Evolutionary conservation across 2,329 filamentous ascomycete species (phyloP).

Genomic region (Paecilomyces dactylethromorphus): DNA sequence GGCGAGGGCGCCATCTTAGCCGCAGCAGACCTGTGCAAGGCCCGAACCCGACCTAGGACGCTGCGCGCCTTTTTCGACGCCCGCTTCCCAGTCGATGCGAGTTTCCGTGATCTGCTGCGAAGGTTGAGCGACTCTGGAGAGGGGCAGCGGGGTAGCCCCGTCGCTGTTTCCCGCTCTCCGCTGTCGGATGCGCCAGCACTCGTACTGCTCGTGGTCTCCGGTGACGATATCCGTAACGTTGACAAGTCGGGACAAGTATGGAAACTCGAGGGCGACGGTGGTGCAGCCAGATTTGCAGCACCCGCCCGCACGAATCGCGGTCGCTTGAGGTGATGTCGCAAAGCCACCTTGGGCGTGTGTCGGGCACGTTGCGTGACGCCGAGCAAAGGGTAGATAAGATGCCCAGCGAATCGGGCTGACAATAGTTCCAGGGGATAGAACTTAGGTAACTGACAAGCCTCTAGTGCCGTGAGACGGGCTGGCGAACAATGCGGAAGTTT

Average conservation of each 20-base stretch:
- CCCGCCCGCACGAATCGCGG: slow-evolving; percentile 14
- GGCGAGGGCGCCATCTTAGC: slow-evolving; percentile 36
- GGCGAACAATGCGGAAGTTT: neutral
- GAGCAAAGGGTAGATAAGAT: neutral
- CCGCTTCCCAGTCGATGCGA: slow-evolving; percentile 22
- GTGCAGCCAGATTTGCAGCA: slow-evolving; percentile 34
- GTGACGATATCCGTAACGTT: slow-evolving; percentile 26
- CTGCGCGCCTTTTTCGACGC: slow-evolving; percentile 34
- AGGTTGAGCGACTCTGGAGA: slow-evolving; percentile 23
- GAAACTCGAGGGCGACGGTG: slow-evolving; percentile 32
- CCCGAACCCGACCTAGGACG: slow-evolving; percentile 35
- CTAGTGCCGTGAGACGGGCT: too few relatives aligned
- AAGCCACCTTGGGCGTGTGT: slow-evolving; percentile 6
- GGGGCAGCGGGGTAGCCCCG: slow-evolving; percentile 24
- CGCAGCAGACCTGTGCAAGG: slow-evolving; percentile 32
- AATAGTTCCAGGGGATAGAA: neutral
- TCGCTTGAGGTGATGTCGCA: slow-evolving; percentile 1
- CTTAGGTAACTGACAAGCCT: too few relatives aligned
- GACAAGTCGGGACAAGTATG: slow-evolving; percentile 39
- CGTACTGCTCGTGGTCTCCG: slow-evolving; percentile 14
- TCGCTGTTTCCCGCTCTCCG: slow-evolving; percentile 19
- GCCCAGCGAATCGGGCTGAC: neutral
- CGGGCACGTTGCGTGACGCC: neutral
- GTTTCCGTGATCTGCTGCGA: slow-evolving; percentile 23
- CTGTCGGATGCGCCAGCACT: slow-evolving; percentile 17